A percentile compares a stretch with the other conserved stretches of the same genome.
Conservation (phyloP, 768 basidiomycete species). For the Tephrocybe sp. region DNA sequence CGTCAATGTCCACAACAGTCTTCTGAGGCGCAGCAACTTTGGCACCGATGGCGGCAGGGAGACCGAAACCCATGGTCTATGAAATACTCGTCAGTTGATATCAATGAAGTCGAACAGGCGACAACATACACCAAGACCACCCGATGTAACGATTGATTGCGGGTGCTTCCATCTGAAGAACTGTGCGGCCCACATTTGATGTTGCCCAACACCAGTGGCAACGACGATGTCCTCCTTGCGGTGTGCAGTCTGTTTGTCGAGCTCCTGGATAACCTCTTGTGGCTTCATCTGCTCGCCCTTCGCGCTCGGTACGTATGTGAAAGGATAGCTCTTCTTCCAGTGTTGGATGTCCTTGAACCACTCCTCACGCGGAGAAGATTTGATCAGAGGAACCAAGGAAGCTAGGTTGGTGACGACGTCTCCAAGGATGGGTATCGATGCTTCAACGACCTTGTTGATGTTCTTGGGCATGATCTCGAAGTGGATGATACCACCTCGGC, state of each 20-base stretch:
- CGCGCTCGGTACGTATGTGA: constrained; percentile 72
- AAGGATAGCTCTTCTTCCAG: constrained; percentile 91
- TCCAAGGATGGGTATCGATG: constrained; percentile 89
- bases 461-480: constrained; percentile 99
- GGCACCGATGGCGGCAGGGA: constrained; percentile 92
- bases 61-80: constrained; percentile 97
- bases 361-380: constrained; percentile 54
- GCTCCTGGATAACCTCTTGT: constrained; percentile 93
- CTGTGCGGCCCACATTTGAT: constrained; percentile 99
- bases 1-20: constrained; percentile 93
- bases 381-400: constrained; percentile 77
- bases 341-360: constrained; percentile 83
- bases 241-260: constrained; percentile 75
- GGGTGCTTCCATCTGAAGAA: constrained; percentile 89
- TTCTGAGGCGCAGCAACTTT: constrained; percentile 95
- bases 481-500: constrained; percentile 96
- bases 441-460: constrained; percentile 97
- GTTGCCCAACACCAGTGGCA: constrained; percentile 95
- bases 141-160: constrained; percentile 85
- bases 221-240: constrained; percentile 86
- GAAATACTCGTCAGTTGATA: constrained; percentile 3
- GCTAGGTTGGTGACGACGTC: constrained; percentile 86
- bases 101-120: not conserved
- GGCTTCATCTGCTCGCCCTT: constrained; percentile 82
- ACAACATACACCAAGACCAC: constrained; percentile 83